Evolutionary conservation across 2,329 filamentous ascomycete species (phyloP), one percentile per base, ranked within the genome.

Genomic region (Colletotrichum navitas): DNA sequence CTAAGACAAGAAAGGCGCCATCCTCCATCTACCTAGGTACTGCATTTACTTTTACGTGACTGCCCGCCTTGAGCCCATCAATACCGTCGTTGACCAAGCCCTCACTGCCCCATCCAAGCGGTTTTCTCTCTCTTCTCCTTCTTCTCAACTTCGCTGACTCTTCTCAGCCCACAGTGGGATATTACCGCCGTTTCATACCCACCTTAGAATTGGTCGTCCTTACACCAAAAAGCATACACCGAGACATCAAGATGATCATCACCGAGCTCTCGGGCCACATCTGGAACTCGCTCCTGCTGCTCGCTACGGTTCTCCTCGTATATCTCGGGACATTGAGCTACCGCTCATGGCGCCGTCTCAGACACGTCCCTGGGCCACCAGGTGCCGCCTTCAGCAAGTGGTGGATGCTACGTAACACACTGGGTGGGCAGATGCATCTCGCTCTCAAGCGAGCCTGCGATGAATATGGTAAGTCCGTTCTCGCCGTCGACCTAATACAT

Each of bases 361-460:
- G 76, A 10, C 79, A 81, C 63, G 70, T 82, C 29, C 80, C 79
- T 0, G 80, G 80, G 0, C 80, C 80, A 0, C 78, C 79, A 64
- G 76, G 77, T 73, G 79, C 78, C 14, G 76, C 76, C 18, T 75
- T 81, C 58, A 80, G 78, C 66, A 79, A 80, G 54, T 76, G 74
- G 29, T 81, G 80, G 79, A 77, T 81, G 72, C 73, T 79, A 74
- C 73, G 73, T 74, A 74, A 73, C 73, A 74, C 73, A 74, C 61
- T 74, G 54, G 64, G 71, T 74, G 73, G 73, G 59, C 67, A 71
- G 66, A 74, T 74, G 73, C 73, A 74, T 74, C 73, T 74, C 26
- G 73, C 70, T 24, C 71, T 74, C 62, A 73, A 74, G 67, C 71
- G 63, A 71, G 73, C 60, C 56, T 74, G 73, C 63, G 71, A 73